Evolutionary conservation across 441 rosid species (phyloP).

Genomic region (Heliophila coronopifolia): DNA sequence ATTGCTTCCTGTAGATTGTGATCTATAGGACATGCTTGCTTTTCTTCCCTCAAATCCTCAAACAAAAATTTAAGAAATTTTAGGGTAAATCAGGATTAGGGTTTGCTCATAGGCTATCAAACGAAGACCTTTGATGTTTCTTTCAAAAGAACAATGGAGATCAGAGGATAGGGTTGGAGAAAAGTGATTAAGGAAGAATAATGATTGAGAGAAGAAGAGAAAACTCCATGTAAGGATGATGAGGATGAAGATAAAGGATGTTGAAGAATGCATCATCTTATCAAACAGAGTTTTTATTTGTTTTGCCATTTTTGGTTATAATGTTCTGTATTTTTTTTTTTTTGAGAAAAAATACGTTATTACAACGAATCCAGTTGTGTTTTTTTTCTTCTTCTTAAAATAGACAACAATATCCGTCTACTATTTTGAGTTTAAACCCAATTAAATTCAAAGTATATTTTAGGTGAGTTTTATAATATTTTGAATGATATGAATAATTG

Average conservation of each 20-base stretch:
- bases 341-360: neutral
- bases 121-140: too few relatives aligned
- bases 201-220: slow-evolving; percentile 18
- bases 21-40: slow-evolving; percentile 31
- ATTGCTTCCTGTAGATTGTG: slow-evolving; percentile 27
- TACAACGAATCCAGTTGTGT: slow-evolving; percentile 11
- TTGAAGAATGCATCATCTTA: slow-evolving; percentile 20
- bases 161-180: slow-evolving; percentile 12
- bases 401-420: neutral
- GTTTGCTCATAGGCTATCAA: too few relatives aligned
- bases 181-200: slow-evolving; percentile 3
- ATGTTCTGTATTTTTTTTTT: neutral
- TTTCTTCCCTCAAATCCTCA: neutral
- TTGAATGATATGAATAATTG: too few relatives aligned
- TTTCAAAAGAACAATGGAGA: neutral
- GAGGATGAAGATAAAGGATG: slow-evolving; percentile 28
- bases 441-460: too few relatives aligned
- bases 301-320: slow-evolving; percentile 20
- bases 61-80: slow-evolving; percentile 1
- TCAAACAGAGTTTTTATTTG: slow-evolving; percentile 23
- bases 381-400: neutral
- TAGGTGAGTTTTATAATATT: too few relatives aligned
- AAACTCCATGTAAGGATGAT: slow-evolving; percentile 22
- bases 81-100: too few relatives aligned
- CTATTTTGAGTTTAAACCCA: too few relatives aligned